Percentiles rank a stretch among this genome's conserved stretches.
These are phyloP conservation scores for Gremmenia infestans DNA, from an alignment of 2,329 filamentous ascomycete genomes.

Conservation along the genomic window DNA sequence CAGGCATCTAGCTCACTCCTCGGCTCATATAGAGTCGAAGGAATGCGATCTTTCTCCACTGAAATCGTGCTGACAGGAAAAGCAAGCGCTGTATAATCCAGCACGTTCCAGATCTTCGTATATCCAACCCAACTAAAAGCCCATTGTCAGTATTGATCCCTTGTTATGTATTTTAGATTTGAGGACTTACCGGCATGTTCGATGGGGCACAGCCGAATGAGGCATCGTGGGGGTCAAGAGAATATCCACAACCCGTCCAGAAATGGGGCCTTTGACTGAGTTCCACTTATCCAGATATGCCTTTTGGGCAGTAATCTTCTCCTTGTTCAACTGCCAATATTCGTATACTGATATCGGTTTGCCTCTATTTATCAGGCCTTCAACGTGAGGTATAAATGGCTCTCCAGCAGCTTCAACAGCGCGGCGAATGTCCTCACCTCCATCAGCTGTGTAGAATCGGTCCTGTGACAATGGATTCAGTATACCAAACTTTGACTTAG, in stretches of 20 bases:
- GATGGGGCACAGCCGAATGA: slow-evolving; percentile 49
- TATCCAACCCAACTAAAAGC: slow-evolving; percentile 44
- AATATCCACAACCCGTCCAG: slow-evolving; percentile 25
- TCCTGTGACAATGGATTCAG: slow-evolving; percentile 33
- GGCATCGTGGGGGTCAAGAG: slow-evolving; percentile 44
- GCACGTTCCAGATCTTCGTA: slow-evolving; percentile 56
- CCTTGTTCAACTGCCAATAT: slow-evolving; percentile 12
- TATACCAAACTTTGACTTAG: neutral
- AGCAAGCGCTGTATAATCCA: slow-evolving; percentile 54
- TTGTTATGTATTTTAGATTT: neutral
- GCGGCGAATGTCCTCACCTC: slow-evolving; percentile 9
- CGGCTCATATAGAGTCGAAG: slow-evolving; percentile 37
- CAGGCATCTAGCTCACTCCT: slow-evolving; percentile 49
- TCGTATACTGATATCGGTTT: slow-evolving; percentile 9
- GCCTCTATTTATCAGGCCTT: slow-evolving; percentile 48
- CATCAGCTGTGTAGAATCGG: slow-evolving; percentile 22
- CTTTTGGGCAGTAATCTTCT: slow-evolving; percentile 25
- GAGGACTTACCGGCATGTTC: slow-evolving; percentile 2
- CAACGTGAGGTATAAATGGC: slow-evolving; percentile 48
- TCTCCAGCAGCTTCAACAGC: slow-evolving; percentile 7
- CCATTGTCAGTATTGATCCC: neutral
- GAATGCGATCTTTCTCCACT: slow-evolving; percentile 32
- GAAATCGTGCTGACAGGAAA: slow-evolving; percentile 46
- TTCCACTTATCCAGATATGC: slow-evolving; percentile 30
- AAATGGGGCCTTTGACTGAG: slow-evolving; percentile 18